Percentiles rank a stretch among this genome's conserved stretches.
These are phyloP conservation scores for Lentinus tigrinus DNA, from an alignment of 768 basidiomycete genomes.

Conservation along the genomic window DNA sequence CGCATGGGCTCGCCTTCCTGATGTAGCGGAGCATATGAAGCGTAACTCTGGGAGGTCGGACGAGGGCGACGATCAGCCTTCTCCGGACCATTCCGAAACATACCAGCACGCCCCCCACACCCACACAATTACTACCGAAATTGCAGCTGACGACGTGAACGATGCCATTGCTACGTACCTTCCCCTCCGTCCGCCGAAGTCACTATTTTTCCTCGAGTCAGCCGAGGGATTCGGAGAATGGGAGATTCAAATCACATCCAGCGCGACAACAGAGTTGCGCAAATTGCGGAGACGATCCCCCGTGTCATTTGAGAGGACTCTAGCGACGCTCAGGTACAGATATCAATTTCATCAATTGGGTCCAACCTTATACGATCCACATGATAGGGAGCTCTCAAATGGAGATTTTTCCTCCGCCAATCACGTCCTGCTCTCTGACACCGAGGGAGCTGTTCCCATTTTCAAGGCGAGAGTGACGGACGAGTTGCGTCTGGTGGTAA, in stretches of 20 bases:
- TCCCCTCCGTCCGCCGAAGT: no score
- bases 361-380: not conserved
- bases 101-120: no score
- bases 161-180: no score
- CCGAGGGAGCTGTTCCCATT: conserved; percentile 48
- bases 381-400: conserved; percentile 59
- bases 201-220: conserved; percentile 48
- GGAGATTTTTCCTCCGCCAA: conserved; percentile 70
- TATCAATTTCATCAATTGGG: conserved; percentile 13
- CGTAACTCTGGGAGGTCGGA: no score
- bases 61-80: no score
- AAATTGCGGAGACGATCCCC: conserved; percentile 41
- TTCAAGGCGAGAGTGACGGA: conserved; percentile 66
- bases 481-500: conserved; percentile 25
- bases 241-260: conserved; percentile 51
- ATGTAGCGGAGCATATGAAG: no score
- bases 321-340: conserved; percentile 75
- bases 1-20: no score
- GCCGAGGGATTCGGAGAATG: conserved; percentile 61
- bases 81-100: no score
- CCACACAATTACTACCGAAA: no score
- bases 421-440: conserved; percentile 53
- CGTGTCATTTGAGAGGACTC: conserved; percentile 46
- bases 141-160: no score
- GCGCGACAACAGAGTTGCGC: conserved; percentile 47